phyloP scores from a whole-genome alignment of 768 basidiomycete genomes.

The Melanogaster broomeanus region DNA sequence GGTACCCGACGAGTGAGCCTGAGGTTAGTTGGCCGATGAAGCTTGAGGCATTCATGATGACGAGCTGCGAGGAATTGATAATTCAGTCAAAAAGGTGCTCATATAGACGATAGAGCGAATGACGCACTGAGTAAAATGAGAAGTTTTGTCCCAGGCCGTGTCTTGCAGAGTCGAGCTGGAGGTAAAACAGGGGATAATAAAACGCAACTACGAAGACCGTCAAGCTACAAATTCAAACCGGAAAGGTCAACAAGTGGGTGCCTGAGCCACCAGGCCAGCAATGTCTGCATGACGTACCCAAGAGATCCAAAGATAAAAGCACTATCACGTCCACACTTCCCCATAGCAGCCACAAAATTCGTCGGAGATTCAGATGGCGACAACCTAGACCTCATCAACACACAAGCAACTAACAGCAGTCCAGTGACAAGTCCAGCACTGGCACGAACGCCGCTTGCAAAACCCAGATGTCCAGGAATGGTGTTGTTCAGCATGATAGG shows the following conservation, averaged over 20 bases:
- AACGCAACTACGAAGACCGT: conserved; percentile 41
- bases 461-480: conserved; percentile 44
- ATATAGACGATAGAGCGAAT: not conserved
- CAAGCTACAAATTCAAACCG: conserved; percentile 11
- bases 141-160: conserved; percentile 46
- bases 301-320: conserved; percentile 31
- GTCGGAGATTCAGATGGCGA: conserved; percentile 31
- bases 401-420: conserved; percentile 40
- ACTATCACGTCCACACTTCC: conserved; percentile 23
- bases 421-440: conserved; percentile 42
- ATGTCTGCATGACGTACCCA: conserved; percentile 13
- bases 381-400: conserved; percentile 41
- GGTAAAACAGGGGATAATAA: conserved; percentile 60
- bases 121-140: conserved; percentile 59
- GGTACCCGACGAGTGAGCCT: conserved; percentile 41
- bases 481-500: conserved; percentile 63
- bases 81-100: not conserved
- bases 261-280: not conserved
- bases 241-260: not conserved
- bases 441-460: conserved; percentile 43
- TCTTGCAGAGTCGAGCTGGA: conserved; percentile 54
- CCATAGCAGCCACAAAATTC: conserved; percentile 21
- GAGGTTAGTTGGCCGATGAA: conserved; percentile 56
- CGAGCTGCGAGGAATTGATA: conserved; percentile 37
- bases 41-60: conserved; percentile 57